These are phyloP conservation scores for Cladorrhinum sp. DNA, from an alignment of 2,329 filamentous ascomycete species.

Conservation along the genomic window DNA sequence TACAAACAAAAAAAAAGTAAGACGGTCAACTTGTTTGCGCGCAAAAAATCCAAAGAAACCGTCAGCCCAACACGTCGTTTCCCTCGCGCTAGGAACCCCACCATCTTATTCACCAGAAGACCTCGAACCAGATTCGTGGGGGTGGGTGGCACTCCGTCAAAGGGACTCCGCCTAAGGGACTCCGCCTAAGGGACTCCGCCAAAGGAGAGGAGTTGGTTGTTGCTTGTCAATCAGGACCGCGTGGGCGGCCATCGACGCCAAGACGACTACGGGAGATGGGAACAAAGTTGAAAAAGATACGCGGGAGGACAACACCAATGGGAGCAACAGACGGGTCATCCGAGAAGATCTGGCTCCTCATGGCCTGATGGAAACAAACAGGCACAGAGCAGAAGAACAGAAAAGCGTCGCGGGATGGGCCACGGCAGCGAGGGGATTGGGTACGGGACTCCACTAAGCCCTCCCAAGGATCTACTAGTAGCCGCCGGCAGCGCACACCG, in stretches of 20 bases:
- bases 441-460: not conserved
- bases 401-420: not conserved
- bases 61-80: not conserved
- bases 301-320: not conserved
- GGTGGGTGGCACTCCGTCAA: too few species aligned
- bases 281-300: not conserved
- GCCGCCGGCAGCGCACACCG: slow-evolving; percentile 4
- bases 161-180: too few species aligned
- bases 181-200: too few species aligned
- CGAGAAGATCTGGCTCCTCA: not conserved
- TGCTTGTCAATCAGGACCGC: too few species aligned
- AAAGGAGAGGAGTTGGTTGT: too few species aligned
- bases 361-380: not conserved
- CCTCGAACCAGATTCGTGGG: not conserved
- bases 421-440: not conserved
- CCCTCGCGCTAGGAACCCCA: not conserved
- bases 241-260: not conserved
- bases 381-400: not conserved
- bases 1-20: not conserved
- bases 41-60: not conserved
- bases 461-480: not conserved
- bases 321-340: too few species aligned
- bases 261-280: not conserved
- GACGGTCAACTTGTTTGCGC: not conserved
- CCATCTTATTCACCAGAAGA: too few species aligned